Evolutionary conservation across 2,329 filamentous ascomycete species (phyloP).

Genomic region (Neurospora crassa): DNA sequence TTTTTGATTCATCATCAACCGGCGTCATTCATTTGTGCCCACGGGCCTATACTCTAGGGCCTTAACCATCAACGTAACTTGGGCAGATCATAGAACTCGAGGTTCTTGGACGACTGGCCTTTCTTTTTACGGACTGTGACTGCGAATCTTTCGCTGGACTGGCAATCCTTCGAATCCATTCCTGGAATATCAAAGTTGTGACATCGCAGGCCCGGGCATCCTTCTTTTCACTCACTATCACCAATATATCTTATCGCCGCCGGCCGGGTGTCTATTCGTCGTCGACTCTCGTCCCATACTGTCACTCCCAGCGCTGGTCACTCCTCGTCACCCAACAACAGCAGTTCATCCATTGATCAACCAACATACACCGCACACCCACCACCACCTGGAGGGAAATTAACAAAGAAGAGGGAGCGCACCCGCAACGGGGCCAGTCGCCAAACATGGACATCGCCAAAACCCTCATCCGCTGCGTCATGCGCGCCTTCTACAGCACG

Average conservation of each 20-base stretch:
- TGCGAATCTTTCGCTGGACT: not conserved
- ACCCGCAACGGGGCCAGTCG: slow-evolving; percentile 36
- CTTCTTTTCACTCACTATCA: not conserved
- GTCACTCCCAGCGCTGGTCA: not conserved
- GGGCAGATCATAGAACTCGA: not conserved
- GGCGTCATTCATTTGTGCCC: not conserved
- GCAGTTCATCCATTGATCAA: not conserved
- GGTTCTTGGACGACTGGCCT: not conserved
- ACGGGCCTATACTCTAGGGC: not conserved
- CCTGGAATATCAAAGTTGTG: not conserved
- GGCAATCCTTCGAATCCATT: not conserved
- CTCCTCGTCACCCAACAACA: not conserved
- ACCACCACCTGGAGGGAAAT: not conserved
- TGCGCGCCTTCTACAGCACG: slow-evolving; percentile 68
- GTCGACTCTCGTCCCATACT: not conserved
- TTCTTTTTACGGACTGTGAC: not conserved
- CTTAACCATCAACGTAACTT: not conserved
- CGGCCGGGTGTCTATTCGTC: not conserved
- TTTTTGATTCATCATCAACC: not conserved
- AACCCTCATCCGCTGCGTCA: slow-evolving; percentile 46
- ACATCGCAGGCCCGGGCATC: not conserved
- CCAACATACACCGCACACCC: not conserved
- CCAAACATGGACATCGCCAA: slow-evolving; percentile 16
- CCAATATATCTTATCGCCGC: not conserved
- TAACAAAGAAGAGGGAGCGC: not conserved